Evolutionary conservation across 2,329 filamentous ascomycete genomes (phyloP).

Genomic region (Aspergillus puulaauensis): DNA sequence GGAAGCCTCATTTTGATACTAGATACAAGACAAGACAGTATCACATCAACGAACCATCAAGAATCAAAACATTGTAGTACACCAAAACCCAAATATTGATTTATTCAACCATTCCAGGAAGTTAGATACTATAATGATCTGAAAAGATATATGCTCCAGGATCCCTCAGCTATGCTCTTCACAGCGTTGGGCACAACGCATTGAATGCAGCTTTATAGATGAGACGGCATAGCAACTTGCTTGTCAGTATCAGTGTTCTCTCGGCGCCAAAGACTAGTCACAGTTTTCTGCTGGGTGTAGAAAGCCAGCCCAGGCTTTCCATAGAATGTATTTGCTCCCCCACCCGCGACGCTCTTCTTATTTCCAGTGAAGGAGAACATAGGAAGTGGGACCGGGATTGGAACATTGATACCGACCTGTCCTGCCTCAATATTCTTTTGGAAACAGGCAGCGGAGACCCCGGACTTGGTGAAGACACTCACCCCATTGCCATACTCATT

Average conservation of each 20-base stretch:
- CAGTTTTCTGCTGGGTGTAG: slow-evolving; percentile 97
- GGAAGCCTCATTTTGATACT: too few relatives aligned
- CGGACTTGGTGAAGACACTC: slow-evolving; percentile 65
- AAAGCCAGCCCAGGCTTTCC: slow-evolving; percentile 89
- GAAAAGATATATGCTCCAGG: too few relatives aligned
- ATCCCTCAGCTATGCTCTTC: too few relatives aligned
- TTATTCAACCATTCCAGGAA: too few relatives aligned
- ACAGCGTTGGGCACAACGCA: too few relatives aligned
- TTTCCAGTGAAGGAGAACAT: slow-evolving; percentile 69
- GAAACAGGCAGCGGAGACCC: slow-evolving; percentile 61
- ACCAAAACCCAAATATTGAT: too few relatives aligned
- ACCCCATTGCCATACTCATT: slow-evolving; percentile 69
- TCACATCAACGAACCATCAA: too few relatives aligned
- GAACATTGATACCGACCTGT: slow-evolving; percentile 67
- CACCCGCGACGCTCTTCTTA: slow-evolving; percentile 90
- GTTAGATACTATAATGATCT: too few relatives aligned
- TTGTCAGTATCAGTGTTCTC: slow-evolving; percentile 82
- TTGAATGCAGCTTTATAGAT: slow-evolving; percentile 31
- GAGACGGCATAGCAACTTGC: slow-evolving; percentile 83
- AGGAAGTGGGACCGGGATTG: slow-evolving; percentile 62
- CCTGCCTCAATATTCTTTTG: slow-evolving; percentile 66
- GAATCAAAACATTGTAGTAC: too few relatives aligned
- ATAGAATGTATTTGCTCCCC: slow-evolving; percentile 92
- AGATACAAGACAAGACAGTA: too few relatives aligned
- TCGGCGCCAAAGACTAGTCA: slow-evolving; percentile 85